Evolutionary conservation across 2,329 filamentous ascomycete genomes (phyloP).

Genomic region (Chaetothyriales sp.): DNA sequence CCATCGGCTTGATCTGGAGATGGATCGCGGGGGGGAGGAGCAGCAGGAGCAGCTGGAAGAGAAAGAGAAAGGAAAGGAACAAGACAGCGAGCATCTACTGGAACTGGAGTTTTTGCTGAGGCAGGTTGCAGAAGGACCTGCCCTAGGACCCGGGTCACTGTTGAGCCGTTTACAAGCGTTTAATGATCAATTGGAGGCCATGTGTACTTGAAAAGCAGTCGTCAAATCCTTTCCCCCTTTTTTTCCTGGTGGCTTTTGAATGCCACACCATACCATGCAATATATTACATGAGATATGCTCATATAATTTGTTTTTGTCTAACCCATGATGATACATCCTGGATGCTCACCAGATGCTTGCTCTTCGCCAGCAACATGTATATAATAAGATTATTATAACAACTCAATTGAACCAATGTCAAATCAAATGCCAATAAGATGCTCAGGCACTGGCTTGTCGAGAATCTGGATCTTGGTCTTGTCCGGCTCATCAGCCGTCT

Average conservation of each 20-base stretch:
- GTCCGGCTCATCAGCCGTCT: neutral
- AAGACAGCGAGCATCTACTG: neutral
- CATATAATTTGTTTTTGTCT: too few relatives aligned
- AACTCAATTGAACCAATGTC: neutral
- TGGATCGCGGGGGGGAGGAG: conserved; percentile 22
- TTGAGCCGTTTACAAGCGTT: neutral
- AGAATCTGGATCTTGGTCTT: neutral
- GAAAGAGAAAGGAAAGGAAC: neutral
- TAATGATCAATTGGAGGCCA: neutral
- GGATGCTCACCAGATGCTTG: too few relatives aligned
- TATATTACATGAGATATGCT: too few relatives aligned
- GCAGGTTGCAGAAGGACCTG: neutral
- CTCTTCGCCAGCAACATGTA: too few relatives aligned
- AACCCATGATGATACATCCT: too few relatives aligned
- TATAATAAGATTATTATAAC: too few relatives aligned
- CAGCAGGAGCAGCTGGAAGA: conserved; percentile 1
- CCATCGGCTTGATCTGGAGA: conserved; percentile 28
- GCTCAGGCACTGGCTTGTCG: neutral
- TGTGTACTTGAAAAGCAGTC: neutral
- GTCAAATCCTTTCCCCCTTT: too few relatives aligned
- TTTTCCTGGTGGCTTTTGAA: too few relatives aligned
- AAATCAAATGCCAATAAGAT: neutral
- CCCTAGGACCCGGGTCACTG: neutral
- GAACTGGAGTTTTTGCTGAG: neutral
- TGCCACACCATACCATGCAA: too few relatives aligned